Percentiles rank a stretch among this genome's conserved stretches.
These are phyloP conservation scores for Globisporangium recalcitrans DNA, from an alignment of 352 stramenopile species.

Conservation along the genomic window DNA sequence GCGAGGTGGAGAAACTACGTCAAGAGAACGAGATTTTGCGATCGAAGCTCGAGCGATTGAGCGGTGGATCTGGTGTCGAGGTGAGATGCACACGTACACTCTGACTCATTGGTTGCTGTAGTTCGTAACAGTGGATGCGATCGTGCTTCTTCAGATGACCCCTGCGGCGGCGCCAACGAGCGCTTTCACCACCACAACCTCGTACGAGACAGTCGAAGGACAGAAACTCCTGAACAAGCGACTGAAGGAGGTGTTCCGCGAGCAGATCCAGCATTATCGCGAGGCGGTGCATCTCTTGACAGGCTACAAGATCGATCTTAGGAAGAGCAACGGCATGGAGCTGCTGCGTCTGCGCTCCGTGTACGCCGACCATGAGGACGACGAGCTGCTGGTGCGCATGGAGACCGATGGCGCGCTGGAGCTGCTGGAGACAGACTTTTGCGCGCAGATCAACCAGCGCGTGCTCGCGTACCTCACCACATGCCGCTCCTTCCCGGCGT, in stretches of 20 bases:
- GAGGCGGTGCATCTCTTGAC: slow-evolving; percentile 87
- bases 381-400: slow-evolving; percentile 84
- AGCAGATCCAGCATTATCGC: slow-evolving; percentile 87
- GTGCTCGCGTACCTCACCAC: slow-evolving; percentile 66
- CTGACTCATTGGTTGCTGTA: slow-evolving; percentile 1
- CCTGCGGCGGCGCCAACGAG: slow-evolving; percentile 17
- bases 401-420: slow-evolving; percentile 66
- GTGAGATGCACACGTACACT: slow-evolving; percentile 14
- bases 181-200: slow-evolving; percentile 69
- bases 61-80: slow-evolving; percentile 24
- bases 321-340: slow-evolving; percentile 75
- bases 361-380: slow-evolving; percentile 80
- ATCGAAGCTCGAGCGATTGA: slow-evolving; percentile 35
- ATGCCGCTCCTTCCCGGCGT: slow-evolving; percentile 86
- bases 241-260: slow-evolving; percentile 85
- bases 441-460: slow-evolving; percentile 52
- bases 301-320: slow-evolving; percentile 85
- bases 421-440: slow-evolving; percentile 82
- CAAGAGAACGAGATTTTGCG: slow-evolving; percentile 54
- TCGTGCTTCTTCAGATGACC: neutral
- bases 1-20: slow-evolving; percentile 37
- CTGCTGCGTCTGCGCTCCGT: slow-evolving; percentile 73
- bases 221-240: slow-evolving; percentile 84
- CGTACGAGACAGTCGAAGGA: slow-evolving; percentile 81
- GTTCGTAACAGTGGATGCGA: slow-evolving; percentile 1